Base-by-base conservation (phyloP, 228 moss, liverwort and hornwort genomes). In the Sphagnum fallax region DNA sequence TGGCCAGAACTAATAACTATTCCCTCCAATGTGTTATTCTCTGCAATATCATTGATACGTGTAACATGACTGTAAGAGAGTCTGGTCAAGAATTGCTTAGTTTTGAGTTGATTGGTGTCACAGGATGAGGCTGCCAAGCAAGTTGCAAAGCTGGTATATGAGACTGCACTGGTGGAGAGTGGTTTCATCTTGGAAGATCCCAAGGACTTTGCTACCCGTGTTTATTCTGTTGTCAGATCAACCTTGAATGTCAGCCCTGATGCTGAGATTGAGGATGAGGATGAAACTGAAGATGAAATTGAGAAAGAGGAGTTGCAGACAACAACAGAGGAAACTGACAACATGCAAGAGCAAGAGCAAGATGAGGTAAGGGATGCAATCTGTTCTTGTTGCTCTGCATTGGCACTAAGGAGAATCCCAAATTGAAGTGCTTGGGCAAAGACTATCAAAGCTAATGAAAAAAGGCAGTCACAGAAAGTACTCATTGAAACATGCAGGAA, bases 151-250 rank as follows among this genome's bases (percentile, higher is more conserved):
- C 90, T 98, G 16, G 79, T 98, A 49, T 98, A 67, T 60, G 97
- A 98, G 63, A 93, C 91, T 8, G 97, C 97, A 64, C 81, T 98
- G 65, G 69, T 98, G 32, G 93, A 98, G 77, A 98, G 97, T 65
- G 97, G 97, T 15, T 98, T 98, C 70, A 63, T 90, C 52, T 82
- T 93, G 68, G 93, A 93, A 71, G 93, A 98, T 55, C 90, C 97
- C 4, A 98, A 98, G 75, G 91, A 83, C 69, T 98, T 98, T 47
- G 97, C 97, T 12, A n/a, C 88, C 6, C 93, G 97, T 11, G 59
- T 98, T 50, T 98, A 98, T 71, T 69, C 81, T 53, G 91, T 98
- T 61, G 84, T 98, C 60, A 93, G 90, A 73, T 72, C 88, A 0
- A 91, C 87, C 68, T 70, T 98, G 75, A 91, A 93, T 70, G 84